Conservation (phyloP, 2,329 filamentous ascomycete genomes). For the Tolypocladium pustulatum region DNA sequence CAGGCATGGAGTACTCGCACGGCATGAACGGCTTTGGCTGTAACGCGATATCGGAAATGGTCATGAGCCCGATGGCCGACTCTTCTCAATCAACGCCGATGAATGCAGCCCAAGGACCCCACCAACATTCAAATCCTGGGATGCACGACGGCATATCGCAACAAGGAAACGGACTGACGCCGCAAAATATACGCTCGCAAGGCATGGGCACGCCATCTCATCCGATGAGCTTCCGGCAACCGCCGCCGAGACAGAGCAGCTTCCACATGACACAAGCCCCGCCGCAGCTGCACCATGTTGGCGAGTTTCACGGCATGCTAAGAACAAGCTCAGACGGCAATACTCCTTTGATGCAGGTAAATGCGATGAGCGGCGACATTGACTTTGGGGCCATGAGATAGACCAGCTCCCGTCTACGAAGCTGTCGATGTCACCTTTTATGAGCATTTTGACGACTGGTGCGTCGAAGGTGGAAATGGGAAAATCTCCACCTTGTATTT, state of each 20-base stretch:
- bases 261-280: slow-evolving; percentile 19
- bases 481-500: background rate
- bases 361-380: slow-evolving; percentile 15
- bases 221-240: slow-evolving; percentile 16
- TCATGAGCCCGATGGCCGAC: slow-evolving; percentile 37
- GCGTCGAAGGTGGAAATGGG: background rate
- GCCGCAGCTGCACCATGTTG: slow-evolving; percentile 13
- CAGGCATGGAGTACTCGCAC: slow-evolving; percentile 37
- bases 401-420: background rate
- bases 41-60: slow-evolving; percentile 40
- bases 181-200: slow-evolving; percentile 14
- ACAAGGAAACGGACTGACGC: slow-evolving; percentile 12
- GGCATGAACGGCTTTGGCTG: slow-evolving; percentile 30
- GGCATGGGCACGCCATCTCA: slow-evolving; percentile 15
- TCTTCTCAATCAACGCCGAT: slow-evolving; percentile 10
- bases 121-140: slow-evolving; percentile 16
- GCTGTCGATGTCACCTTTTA: background rate
- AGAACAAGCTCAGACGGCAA: slow-evolving; percentile 28
- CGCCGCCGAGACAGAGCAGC: slow-evolving; percentile 18
- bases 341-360: slow-evolving; percentile 15
- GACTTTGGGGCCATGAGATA: slow-evolving; percentile 13
- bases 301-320: slow-evolving; percentile 40
- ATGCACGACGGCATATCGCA: slow-evolving; percentile 17
- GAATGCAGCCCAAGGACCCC: slow-evolving; percentile 11
- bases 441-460: background rate